Conservation (phyloP, 495 filamentous ascomycete genomes). For the Penicillium herquei region DNA sequence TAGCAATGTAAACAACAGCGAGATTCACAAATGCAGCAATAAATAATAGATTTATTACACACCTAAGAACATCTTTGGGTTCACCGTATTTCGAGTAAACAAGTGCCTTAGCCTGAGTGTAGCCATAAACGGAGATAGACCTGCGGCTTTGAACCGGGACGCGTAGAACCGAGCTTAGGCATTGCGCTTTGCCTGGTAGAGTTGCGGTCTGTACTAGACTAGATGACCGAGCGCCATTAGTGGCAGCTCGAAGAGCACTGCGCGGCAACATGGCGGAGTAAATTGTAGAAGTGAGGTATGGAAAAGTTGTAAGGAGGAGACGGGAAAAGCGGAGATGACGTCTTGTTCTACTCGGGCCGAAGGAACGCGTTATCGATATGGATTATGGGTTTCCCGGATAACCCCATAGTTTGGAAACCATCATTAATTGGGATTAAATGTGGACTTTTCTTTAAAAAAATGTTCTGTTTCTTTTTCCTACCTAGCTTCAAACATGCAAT, state of each 20-base stretch:
- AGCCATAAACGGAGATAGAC: constrained; percentile 79
- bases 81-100: constrained; percentile 84
- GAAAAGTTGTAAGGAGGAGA: not conserved
- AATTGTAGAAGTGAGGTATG: not conserved
- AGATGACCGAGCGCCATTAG: constrained; percentile 14
- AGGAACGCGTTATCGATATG: constrained; percentile 6
- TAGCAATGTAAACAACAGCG: not conserved
- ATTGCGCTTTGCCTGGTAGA: constrained; percentile 31
- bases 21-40: not conserved
- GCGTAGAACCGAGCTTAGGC: constrained; percentile 2
- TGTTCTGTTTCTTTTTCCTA: not conserved
- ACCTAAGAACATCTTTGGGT: constrained; percentile 77
- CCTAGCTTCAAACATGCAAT: too few species aligned
- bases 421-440: not conserved
- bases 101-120: constrained; percentile 93
- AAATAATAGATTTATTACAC: constrained; percentile 14
- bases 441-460: not conserved
- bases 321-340: constrained; percentile 22
- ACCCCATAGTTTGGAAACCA: too few species aligned
- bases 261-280: constrained; percentile 35
- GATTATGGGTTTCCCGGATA: too few species aligned
- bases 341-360: constrained; percentile 26
- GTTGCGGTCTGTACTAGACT: constrained; percentile 11
- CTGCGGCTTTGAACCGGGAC: constrained; percentile 20
- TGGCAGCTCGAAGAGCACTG: constrained; percentile 23